Percentiles rank a stretch among this genome's conserved stretches.
These are phyloP conservation scores for Flaveria bidentis DNA, from an alignment of 129 eudicot species.

Conservation along the genomic window DNA sequence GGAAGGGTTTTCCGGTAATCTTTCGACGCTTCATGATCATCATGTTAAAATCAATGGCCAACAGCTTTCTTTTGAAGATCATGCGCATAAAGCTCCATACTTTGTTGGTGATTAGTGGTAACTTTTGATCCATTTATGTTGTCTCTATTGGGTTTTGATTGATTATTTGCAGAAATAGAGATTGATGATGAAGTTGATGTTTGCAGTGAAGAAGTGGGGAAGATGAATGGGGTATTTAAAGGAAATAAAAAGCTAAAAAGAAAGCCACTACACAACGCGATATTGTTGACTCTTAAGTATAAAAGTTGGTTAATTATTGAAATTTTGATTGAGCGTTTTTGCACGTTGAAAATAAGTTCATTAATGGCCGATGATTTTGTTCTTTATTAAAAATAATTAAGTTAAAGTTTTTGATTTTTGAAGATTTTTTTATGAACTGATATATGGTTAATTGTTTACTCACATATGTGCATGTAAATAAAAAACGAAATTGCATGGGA, in stretches of 20 bases:
- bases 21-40: constrained; percentile 43
- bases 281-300: background rate
- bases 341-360: constrained; percentile 2
- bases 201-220: background rate
- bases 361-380: background rate
- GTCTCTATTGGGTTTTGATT: constrained; percentile 7
- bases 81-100: constrained; percentile 50
- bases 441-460: background rate
- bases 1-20: constrained; percentile 42
- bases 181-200: constrained; percentile 11
- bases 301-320: background rate
- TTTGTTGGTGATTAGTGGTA: constrained; percentile 43
- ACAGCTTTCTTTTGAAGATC: constrained; percentile 43
- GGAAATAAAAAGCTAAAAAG: background rate
- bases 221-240: constrained; percentile 20
- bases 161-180: constrained; percentile 12
- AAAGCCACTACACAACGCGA: constrained; percentile 15
- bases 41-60: constrained; percentile 40
- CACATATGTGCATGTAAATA: too few species aligned
- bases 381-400: background rate
- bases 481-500: too few species aligned
- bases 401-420: background rate
- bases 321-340: background rate
- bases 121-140: constrained; percentile 48
- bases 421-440: background rate